Percentiles rank a stretch among this genome's conserved stretches.
phyloP scores from a whole-genome alignment of 331 rosid species.

The Ulmus americana region DNA sequence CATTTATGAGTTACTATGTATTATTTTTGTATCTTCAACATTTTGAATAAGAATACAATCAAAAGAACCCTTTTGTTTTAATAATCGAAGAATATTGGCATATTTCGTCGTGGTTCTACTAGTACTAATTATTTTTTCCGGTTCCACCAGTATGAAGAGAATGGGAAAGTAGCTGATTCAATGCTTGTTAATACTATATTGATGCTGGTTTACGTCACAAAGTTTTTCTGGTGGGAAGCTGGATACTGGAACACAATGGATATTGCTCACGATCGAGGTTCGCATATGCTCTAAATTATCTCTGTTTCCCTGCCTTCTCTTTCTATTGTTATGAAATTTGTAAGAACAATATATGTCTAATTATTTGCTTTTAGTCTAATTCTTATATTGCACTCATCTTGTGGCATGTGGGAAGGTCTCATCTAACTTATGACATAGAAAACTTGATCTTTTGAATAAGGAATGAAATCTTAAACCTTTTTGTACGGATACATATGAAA shows the following conservation, averaged over 20 bases:
- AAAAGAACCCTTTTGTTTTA: neutral
- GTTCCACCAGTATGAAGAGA: conserved; percentile 38
- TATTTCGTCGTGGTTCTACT: neutral
- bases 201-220: conserved; percentile 79
- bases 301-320: conserved; percentile 8
- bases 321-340: neutral
- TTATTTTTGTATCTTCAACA: neutral
- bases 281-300: conserved; percentile 23
- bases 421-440: too few species aligned
- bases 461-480: too few species aligned
- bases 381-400: too few species aligned
- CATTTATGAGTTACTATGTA: neutral
- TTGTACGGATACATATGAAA: too few species aligned
- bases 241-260: conserved; percentile 99
- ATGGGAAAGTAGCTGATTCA: conserved; percentile 65
- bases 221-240: conserved; percentile 99
- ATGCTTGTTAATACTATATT: conserved; percentile 84
- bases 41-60: too few species aligned
- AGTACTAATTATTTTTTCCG: neutral
- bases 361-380: too few species aligned
- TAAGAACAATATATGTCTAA: too few species aligned
- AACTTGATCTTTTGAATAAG: too few species aligned
- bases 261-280: conserved; percentile 98
- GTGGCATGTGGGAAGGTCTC: too few species aligned
- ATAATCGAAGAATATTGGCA: neutral